phyloP scores from a whole-genome alignment of 2,329 filamentous ascomycete genomes.

The Septoria linicola region DNA sequence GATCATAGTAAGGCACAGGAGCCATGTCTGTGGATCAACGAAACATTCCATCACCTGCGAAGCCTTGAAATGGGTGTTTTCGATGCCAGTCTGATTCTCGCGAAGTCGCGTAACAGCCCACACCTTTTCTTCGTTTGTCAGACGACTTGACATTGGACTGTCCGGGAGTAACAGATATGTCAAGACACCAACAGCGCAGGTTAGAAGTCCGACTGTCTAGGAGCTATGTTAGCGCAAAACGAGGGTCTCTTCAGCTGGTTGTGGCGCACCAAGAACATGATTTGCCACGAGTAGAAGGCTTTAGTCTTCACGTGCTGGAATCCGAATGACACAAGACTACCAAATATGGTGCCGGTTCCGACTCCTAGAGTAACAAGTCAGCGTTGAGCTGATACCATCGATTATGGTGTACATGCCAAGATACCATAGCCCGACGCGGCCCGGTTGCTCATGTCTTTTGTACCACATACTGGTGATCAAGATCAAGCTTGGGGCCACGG shows the following conservation, averaged over 20 bases:
- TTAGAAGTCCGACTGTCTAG: slow-evolving; percentile 43
- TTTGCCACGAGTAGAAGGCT: slow-evolving; percentile 52
- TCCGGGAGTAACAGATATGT: slow-evolving; percentile 35
- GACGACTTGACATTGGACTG: slow-evolving; percentile 33
- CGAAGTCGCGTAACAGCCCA: slow-evolving; percentile 44
- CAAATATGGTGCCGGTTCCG: slow-evolving; percentile 57
- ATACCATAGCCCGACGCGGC: slow-evolving; percentile 67
- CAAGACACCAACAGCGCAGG: slow-evolving; percentile 40
- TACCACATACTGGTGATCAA: slow-evolving; percentile 53
- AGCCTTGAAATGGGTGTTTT: slow-evolving; percentile 52
- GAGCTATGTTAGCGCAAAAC: neutral
- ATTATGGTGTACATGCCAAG: slow-evolving; percentile 49
- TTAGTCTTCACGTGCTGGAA: slow-evolving; percentile 48
- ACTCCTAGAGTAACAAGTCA: neutral
- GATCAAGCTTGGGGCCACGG: slow-evolving; percentile 55
- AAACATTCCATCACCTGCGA: slow-evolving; percentile 49
- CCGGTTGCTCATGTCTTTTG: slow-evolving; percentile 55
- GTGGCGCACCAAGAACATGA: slow-evolving; percentile 46
- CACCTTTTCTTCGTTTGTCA: slow-evolving; percentile 35
- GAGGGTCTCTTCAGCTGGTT: neutral
- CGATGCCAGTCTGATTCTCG: slow-evolving; percentile 52
- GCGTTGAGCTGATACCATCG: neutral
- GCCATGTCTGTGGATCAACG: slow-evolving; percentile 46
- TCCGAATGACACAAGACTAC: slow-evolving; percentile 57
- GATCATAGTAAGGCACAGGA: slow-evolving; percentile 42